Evolutionary conservation across 495 filamentous ascomycete genomes (phyloP).

Genomic region (Jackrogersella minutella): DNA sequence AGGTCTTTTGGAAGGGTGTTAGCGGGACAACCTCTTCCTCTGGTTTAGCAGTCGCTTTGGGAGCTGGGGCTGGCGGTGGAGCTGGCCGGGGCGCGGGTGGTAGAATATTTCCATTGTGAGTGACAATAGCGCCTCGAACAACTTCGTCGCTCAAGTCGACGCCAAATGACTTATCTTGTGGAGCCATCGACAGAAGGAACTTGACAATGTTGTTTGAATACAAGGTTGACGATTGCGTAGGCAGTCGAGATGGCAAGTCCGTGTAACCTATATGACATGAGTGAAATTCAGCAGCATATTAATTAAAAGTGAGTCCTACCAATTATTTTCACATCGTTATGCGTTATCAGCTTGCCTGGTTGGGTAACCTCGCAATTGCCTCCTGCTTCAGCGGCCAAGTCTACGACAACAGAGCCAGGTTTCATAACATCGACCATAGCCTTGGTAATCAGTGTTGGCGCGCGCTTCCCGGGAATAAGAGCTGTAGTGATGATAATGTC

Average conservation of each 20-base stretch:
- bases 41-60: slow-evolving; percentile 59
- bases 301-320: slow-evolving; percentile 53
- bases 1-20: slow-evolving; percentile 78
- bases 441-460: slow-evolving; percentile 79
- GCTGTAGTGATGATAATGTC: slow-evolving; percentile 89
- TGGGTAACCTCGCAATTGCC: slow-evolving; percentile 82
- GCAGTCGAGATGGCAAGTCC: slow-evolving; percentile 79
- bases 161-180: slow-evolving; percentile 75
- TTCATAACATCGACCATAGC: slow-evolving; percentile 83
- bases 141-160: slow-evolving; percentile 81
- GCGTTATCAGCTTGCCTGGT: slow-evolving; percentile 68
- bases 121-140: slow-evolving; percentile 80
- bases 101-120: slow-evolving; percentile 73
- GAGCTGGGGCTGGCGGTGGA: slow-evolving; percentile 69
- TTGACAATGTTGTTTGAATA: slow-evolving; percentile 91
- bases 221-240: slow-evolving; percentile 81
- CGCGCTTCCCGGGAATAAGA: slow-evolving; percentile 77
- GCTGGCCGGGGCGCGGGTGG: slow-evolving; percentile 74
- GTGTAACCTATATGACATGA: slow-evolving; percentile 68
- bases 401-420: slow-evolving; percentile 80
- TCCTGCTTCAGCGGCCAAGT: slow-evolving; percentile 81
- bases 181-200: slow-evolving; percentile 77
- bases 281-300: background rate
- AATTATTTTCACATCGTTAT: slow-evolving; percentile 81
- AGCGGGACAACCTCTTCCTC: slow-evolving; percentile 67